A percentile compares a stretch with the other conserved stretches of the same genome.
phyloP scores from a whole-genome alignment of 2,329 filamentous ascomycete species.

The Trichoderma pleuroti region DNA sequence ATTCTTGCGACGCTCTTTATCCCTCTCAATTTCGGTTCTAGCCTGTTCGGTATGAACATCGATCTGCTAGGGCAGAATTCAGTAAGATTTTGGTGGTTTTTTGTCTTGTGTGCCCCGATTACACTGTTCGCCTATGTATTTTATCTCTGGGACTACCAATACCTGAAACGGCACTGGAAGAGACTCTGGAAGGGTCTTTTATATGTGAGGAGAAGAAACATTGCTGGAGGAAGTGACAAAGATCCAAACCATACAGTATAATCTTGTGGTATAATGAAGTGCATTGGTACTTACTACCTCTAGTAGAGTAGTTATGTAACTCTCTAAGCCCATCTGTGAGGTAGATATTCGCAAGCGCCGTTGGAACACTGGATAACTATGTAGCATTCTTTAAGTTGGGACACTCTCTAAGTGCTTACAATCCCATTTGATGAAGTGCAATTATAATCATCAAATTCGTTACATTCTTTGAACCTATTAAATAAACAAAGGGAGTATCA shows the following conservation, averaged over 20 bases:
- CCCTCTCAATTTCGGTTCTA: neutral
- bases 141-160: neutral
- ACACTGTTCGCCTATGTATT: neutral
- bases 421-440: too few species aligned
- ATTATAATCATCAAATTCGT: neutral
- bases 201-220: neutral
- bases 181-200: neutral
- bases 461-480: neutral
- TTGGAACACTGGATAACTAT: neutral
- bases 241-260: neutral
- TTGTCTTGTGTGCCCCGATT: neutral
- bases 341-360: neutral
- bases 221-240: neutral
- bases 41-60: neutral
- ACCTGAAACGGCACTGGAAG: neutral
- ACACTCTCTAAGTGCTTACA: too few species aligned
- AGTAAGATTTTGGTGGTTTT: neutral
- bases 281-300: neutral
- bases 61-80: neutral
- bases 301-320: fast-evolving
- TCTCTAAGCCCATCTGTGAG: neutral
- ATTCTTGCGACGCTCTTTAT: neutral
- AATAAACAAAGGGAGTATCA: neutral
- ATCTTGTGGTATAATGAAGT: neutral
- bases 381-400: too few species aligned